Conservation (phyloP, 306 rosid species). For the Rosa lucieae region DNA sequence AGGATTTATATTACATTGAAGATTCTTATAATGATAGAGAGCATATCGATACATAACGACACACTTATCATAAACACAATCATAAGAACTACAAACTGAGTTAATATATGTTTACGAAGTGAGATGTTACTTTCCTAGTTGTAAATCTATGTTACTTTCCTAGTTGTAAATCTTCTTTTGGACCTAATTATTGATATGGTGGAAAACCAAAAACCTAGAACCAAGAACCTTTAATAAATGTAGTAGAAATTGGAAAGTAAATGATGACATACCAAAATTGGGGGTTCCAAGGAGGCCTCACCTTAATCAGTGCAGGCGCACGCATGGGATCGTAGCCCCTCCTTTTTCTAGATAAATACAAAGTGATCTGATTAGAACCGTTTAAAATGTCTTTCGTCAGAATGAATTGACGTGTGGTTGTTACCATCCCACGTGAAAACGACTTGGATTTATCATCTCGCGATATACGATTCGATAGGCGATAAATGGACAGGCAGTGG, state of each 20-base stretch:
- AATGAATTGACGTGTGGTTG: constrained; percentile 50
- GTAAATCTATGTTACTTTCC: too few relatives aligned
- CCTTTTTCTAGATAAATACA: constrained; percentile 48
- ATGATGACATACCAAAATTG: not conserved
- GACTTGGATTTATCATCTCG: not conserved
- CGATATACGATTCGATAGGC: constrained; percentile 1
- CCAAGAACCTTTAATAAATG: too few relatives aligned
- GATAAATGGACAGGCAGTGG: constrained; percentile 7
- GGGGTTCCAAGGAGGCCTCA: not conserved
- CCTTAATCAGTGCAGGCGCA: constrained; percentile 1
- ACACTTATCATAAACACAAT: too few relatives aligned
- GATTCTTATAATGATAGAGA: too few relatives aligned
- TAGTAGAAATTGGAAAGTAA: not conserved
- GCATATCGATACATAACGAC: too few relatives aligned
- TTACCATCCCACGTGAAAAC: constrained; percentile 42
- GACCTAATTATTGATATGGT: not conserved
- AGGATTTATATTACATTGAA: too few relatives aligned
- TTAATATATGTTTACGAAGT: too few relatives aligned
- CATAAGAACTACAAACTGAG: too few relatives aligned
- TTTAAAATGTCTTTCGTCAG: constrained; percentile 66
- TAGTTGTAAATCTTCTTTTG: too few relatives aligned
- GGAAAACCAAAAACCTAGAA: not conserved
- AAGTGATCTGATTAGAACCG: constrained; percentile 68
- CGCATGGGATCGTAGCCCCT: constrained; percentile 37
- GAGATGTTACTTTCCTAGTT: too few relatives aligned